phyloP scores from a whole-genome alignment of 768 basidiomycete genomes.

The Mycena albidolilacea region DNA sequence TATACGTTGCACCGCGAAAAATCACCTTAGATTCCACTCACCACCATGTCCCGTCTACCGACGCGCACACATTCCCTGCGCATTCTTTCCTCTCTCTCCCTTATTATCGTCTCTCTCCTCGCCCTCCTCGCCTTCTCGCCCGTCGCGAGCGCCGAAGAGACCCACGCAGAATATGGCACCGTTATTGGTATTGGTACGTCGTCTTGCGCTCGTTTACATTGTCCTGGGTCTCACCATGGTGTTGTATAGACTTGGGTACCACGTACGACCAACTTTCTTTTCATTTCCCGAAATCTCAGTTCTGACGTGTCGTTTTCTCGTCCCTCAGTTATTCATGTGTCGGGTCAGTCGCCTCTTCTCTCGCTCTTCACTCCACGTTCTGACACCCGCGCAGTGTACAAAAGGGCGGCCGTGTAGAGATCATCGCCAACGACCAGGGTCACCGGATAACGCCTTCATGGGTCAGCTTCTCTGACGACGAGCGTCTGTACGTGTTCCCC shows the following conservation, averaged over 20 bases:
- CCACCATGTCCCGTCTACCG: constrained; percentile 59
- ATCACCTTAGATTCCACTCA: constrained; percentile 17
- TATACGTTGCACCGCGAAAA: background rate
- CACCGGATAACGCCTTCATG: constrained; percentile 93
- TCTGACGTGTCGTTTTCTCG: constrained; percentile 46
- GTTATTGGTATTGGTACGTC: constrained; percentile 92
- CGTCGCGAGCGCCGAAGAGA: constrained; percentile 73
- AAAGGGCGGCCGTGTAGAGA: constrained; percentile 89
- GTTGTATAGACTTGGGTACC: constrained; percentile 85
- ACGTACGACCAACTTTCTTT: constrained; percentile 63
- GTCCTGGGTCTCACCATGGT: constrained; percentile 19
- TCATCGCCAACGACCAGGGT: constrained; percentile 92
- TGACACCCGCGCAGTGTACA: constrained; percentile 70
- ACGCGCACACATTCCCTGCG: constrained; percentile 73
- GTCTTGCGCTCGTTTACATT: background rate
- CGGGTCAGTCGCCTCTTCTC: constrained; percentile 68
- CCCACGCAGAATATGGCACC: constrained; percentile 86
- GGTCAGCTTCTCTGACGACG: constrained; percentile 86
- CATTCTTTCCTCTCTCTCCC: constrained; percentile 70
- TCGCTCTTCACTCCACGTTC: background rate
- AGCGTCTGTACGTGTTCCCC: constrained; percentile 68
- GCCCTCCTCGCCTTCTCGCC: constrained; percentile 83
- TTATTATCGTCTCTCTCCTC: constrained; percentile 73
- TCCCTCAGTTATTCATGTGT: constrained; percentile 90
- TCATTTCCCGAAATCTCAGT: constrained; percentile 15